phyloP scores from a whole-genome alignment of 2,329 filamentous ascomycete species.

The Beauveria caledonica region DNA sequence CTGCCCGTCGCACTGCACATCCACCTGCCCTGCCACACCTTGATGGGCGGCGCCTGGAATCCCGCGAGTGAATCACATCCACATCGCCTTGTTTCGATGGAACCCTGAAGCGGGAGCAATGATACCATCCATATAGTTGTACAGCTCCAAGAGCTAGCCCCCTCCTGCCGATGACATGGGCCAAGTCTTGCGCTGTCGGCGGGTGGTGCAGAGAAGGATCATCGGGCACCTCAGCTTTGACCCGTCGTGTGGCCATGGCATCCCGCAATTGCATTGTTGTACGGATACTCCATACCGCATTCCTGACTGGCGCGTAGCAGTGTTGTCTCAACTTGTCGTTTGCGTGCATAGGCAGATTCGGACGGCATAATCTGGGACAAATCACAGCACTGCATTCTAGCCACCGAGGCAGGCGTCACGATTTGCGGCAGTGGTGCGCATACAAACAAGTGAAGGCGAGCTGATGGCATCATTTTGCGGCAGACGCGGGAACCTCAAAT shows the following conservation, averaged over 20 bases:
- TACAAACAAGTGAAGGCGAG: background rate
- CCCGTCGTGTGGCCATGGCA: no score
- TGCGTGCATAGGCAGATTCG: background rate
- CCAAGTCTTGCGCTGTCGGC: background rate
- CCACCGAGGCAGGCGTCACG: background rate
- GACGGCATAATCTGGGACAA: slow-evolving; percentile 8
- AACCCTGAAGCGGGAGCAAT: background rate
- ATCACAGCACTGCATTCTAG: slow-evolving; percentile 5
- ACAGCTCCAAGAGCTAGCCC: background rate
- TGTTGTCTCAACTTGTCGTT: background rate
- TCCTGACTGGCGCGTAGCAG: background rate
- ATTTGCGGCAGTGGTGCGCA: background rate
- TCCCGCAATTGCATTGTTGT: no score
- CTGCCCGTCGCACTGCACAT: background rate
- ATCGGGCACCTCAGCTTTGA: background rate
- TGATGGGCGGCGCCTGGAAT: slow-evolving; percentile 3
- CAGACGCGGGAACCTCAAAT: no score
- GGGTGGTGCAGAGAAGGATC: background rate
- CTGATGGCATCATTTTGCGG: background rate
- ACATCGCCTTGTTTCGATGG: background rate
- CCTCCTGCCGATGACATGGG: background rate
- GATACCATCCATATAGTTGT: background rate
- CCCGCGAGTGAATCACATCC: background rate
- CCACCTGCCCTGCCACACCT: slow-evolving; percentile 2
- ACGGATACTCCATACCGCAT: background rate